phyloP scores from a whole-genome alignment of 108 stramenopile species.

The Pinguiococcus pyrenoidosus region DNA sequence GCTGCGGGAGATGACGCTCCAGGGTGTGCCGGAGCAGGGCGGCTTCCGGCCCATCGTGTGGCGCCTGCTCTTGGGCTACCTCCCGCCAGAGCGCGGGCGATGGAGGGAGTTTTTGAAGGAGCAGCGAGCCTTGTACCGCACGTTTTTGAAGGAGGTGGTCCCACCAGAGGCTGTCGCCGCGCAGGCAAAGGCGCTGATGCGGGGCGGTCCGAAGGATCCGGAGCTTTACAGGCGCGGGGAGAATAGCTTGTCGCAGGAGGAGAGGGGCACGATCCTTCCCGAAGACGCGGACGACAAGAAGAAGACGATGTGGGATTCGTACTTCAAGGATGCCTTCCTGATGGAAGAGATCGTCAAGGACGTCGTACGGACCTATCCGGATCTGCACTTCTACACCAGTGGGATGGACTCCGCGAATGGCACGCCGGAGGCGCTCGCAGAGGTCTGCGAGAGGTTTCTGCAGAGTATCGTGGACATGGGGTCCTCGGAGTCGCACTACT shows the following conservation, averaged over 20 bases:
- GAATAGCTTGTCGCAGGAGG: conserved; percentile 5
- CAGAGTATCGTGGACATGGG: too few relatives aligned
- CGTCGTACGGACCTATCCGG: conserved; percentile 68
- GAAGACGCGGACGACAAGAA: conserved; percentile 6
- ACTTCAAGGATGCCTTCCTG: too few relatives aligned
- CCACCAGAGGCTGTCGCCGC: not conserved
- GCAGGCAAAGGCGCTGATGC: not conserved
- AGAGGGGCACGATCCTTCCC: conserved; percentile 6
- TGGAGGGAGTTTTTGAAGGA: conserved; percentile 6
- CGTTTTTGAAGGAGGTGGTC: conserved; percentile 7
- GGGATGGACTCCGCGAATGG: conserved; percentile 26
- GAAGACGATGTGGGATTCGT: too few relatives aligned
- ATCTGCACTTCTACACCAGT: conserved; percentile 61
- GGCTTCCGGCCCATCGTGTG: conserved; percentile 13
- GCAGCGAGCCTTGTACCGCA: conserved; percentile 6
- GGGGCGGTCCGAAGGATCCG: not conserved
- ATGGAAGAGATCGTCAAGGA: conserved; percentile 74
- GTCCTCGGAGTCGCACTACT: conserved; percentile 66
- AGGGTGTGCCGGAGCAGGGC: too few relatives aligned
- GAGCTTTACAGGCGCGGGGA: conserved; percentile 6
- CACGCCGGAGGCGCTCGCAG: conserved; percentile 28
- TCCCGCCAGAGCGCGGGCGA: conserved; percentile 2
- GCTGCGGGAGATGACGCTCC: too few relatives aligned
- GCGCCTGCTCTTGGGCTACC: conserved; percentile 6
- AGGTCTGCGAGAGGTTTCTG: too few relatives aligned